Evolutionary conservation across 805 yeast species (phyloP).

Genomic region (Vanderwaltozyma tropicalis): DNA sequence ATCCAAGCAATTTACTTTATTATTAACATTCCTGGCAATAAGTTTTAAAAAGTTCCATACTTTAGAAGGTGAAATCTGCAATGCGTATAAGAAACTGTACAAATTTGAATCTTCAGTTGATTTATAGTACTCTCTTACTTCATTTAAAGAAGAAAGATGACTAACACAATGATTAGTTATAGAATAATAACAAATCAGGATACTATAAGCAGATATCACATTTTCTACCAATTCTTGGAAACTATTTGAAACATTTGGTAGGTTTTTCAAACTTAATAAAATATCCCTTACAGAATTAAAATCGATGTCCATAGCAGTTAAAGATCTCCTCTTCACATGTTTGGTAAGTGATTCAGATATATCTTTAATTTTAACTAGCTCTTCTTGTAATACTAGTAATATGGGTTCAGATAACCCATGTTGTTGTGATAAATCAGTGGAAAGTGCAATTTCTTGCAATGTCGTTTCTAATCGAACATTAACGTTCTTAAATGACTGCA

Average conservation of each 20-base stretch:
- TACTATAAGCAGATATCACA: constrained; percentile 8
- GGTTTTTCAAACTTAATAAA: neutral
- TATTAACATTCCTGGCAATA: neutral
- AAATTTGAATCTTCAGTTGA: constrained; percentile 7
- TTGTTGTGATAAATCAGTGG: neutral
- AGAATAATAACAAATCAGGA: constrained; percentile 16
- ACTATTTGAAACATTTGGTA: constrained; percentile 1
- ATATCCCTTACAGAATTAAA: constrained; percentile 3
- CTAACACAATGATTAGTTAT: constrained; percentile 11
- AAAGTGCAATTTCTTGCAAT: neutral
- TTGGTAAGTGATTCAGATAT: constrained; percentile 5
- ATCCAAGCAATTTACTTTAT: neutral
- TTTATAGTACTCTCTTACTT: constrained; percentile 15
- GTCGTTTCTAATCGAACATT: neutral
- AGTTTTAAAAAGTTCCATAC: neutral
- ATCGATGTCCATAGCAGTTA: constrained; percentile 1
- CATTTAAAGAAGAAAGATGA: constrained; percentile 12
- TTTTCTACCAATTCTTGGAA: constrained; percentile 3
- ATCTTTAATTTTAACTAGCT: constrained; percentile 7
- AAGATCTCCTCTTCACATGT: neutral
- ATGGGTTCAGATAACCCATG: neutral
- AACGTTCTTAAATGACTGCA: neutral
- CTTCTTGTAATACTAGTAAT: constrained; percentile 8
- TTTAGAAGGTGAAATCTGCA: constrained; percentile 15
- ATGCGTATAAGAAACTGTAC: constrained; percentile 12